Conservation (phyloP, 2,329 filamentous ascomycete species). For the Sporothrix brasiliensis region DNA sequence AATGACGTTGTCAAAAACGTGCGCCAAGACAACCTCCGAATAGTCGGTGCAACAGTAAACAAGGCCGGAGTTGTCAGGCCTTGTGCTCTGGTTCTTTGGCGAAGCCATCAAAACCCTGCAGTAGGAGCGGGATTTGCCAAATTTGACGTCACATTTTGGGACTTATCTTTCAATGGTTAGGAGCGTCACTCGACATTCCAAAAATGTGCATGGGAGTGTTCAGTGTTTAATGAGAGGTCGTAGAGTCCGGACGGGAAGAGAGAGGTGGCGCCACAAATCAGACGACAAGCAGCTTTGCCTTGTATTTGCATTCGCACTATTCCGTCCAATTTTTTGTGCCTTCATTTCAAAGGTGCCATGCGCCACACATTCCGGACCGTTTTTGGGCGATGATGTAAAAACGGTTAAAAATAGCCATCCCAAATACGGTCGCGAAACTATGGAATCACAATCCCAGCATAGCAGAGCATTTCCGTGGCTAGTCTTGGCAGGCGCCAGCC, state of each 20-base stretch:
- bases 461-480: background rate
- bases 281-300: background rate
- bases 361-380: background rate
- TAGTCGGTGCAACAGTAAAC: conserved; percentile 9
- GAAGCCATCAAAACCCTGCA: background rate
- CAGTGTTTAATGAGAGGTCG: background rate
- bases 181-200: no score
- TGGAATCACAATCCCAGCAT: background rate
- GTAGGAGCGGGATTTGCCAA: background rate
- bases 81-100: conserved; percentile 4
- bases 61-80: background rate
- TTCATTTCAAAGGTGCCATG: background rate
- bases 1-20: conserved; percentile 17
- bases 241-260: background rate
- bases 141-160: background rate
- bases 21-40: conserved; percentile 12
- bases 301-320: background rate
- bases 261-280: background rate
- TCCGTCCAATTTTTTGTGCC: no score
- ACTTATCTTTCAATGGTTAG: background rate
- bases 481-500: background rate
- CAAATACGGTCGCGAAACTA: background rate
- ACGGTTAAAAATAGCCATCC: background rate
- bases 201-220: no score
- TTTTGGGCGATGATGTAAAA: background rate